A percentile compares a stretch with the other conserved stretches of the same genome.
Conservation (phyloP, 2,329 filamentous ascomycete genomes). For the Alternaria tenuissima region DNA sequence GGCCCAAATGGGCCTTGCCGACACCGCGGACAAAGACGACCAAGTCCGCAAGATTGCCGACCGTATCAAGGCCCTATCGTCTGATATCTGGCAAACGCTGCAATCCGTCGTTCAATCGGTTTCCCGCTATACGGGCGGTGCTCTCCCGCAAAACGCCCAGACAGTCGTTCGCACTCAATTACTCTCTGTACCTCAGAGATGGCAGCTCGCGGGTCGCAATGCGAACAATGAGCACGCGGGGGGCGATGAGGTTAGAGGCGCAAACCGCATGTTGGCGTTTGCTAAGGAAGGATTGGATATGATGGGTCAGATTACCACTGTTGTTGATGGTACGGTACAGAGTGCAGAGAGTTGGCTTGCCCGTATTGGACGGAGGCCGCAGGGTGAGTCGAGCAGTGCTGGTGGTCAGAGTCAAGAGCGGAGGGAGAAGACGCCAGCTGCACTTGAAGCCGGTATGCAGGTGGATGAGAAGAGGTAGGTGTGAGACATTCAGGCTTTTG, state of each 20-base stretch:
- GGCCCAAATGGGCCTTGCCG: constrained; percentile 25
- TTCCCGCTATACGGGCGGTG: constrained; percentile 88
- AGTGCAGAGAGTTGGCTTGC: constrained; percentile 94
- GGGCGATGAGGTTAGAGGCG: constrained; percentile 61
- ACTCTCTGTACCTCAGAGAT: constrained; percentile 83
- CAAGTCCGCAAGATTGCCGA: constrained; percentile 72
- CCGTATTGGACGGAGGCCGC: constrained; percentile 63
- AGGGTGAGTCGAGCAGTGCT: neutral
- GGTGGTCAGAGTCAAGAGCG: neutral
- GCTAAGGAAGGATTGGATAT: constrained; percentile 93
- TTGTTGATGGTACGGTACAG: constrained; percentile 87
- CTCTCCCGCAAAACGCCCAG: constrained; percentile 86
- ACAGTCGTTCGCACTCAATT: constrained; percentile 84
- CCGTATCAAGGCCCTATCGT: constrained; percentile 71
- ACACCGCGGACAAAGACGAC: constrained; percentile 40
- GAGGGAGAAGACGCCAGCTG: constrained; percentile 27
- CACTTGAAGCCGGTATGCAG: constrained; percentile 11
- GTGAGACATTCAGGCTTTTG: neutral
- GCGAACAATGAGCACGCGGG: constrained; percentile 28
- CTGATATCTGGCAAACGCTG: constrained; percentile 63
- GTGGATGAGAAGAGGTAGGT: constrained; percentile 18
- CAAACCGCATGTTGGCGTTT: constrained; percentile 81
- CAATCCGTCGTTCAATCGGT: constrained; percentile 85
- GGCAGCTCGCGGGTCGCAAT: constrained; percentile 72
- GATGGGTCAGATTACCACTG: constrained; percentile 88